Evolutionary conservation across 2,329 filamentous ascomycete species (phyloP).

Genomic region (Daldinia sp.): DNA sequence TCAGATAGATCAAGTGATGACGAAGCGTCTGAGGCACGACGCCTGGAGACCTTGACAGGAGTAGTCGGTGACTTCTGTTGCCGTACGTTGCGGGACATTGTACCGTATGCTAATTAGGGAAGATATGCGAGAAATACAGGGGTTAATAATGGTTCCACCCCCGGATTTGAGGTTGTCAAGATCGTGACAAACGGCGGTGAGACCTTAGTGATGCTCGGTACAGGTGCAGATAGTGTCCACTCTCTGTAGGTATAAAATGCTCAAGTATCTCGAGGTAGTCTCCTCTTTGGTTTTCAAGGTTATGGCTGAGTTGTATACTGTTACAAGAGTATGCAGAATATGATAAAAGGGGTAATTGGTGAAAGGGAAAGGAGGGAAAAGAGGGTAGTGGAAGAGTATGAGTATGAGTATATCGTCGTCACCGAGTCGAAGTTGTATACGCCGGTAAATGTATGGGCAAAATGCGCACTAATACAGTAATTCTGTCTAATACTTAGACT

Average conservation of each 20-base stretch:
- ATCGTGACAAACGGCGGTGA: conserved; percentile 51
- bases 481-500: conserved; percentile 48
- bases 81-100: conserved; percentile 63
- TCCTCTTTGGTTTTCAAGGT: conserved; percentile 4
- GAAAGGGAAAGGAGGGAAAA: conserved; percentile 10
- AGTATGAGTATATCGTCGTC: conserved; percentile 16
- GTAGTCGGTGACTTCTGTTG: conserved; percentile 54
- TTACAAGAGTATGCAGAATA: conserved; percentile 14
- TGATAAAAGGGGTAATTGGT: conserved; percentile 14
- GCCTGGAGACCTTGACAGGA: conserved; percentile 56
- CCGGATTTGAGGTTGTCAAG: conserved; percentile 30
- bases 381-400: not conserved
- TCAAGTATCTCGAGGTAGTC: conserved; percentile 2
- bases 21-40: conserved; percentile 60
- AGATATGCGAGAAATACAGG: conserved; percentile 40
- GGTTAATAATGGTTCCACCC: conserved; percentile 37
- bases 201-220: conserved; percentile 32
- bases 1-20: conserved; percentile 69
- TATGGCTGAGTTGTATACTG: conserved; percentile 2
- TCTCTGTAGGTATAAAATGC: conserved; percentile 8
- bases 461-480: conserved; percentile 39
- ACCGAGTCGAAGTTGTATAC: conserved; percentile 27
- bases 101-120: conserved; percentile 39
- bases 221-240: not conserved
- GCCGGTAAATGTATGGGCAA: conserved; percentile 35